These are phyloP conservation scores for Pseudogymnoascus sp. DNA, from an alignment of 2,329 filamentous ascomycete genomes.

Conservation along the genomic window DNA sequence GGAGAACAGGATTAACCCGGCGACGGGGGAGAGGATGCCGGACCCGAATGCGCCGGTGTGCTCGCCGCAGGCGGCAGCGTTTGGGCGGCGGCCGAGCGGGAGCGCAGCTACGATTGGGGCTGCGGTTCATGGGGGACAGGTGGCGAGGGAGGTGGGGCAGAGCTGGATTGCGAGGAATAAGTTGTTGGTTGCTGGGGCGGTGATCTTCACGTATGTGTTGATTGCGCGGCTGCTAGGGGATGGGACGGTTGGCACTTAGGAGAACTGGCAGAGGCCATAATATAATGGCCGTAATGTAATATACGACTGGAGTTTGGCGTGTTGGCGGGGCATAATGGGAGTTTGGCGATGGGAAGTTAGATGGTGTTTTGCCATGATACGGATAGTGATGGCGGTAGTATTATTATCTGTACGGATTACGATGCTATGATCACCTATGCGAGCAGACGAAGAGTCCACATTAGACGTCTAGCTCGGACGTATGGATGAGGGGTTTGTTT, in stretches of 20 bases:
- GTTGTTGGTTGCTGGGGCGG: constrained; percentile 58
- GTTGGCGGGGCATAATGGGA: background rate
- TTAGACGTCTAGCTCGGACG: background rate
- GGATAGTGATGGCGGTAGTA: background rate
- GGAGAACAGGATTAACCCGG: constrained; percentile 67
- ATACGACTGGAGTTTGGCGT: constrained; percentile 2
- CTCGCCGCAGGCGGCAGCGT: constrained; percentile 54
- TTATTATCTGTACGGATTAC: constrained; percentile 1
- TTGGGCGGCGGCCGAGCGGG: constrained; percentile 53
- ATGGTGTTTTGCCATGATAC: background rate
- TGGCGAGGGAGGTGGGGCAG: constrained; percentile 67
- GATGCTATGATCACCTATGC: background rate
- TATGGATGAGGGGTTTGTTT: background rate
- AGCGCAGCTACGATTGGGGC: constrained; percentile 46
- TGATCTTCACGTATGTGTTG: constrained; percentile 75
- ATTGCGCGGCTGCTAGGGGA: constrained; percentile 59
- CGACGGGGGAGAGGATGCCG: constrained; percentile 61
- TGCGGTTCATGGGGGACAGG: constrained; percentile 71
- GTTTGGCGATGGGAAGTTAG: background rate
- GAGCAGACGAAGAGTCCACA: background rate
- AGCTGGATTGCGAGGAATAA: constrained; percentile 78
- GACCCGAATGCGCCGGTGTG: constrained; percentile 40
- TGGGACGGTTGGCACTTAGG: constrained; percentile 11
- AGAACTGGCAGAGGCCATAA: background rate
- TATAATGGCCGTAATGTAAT: background rate